Base-by-base conservation (phyloP, 2,329 filamentous ascomycete genomes). In the Phyllosticta capitalensis region DNA sequence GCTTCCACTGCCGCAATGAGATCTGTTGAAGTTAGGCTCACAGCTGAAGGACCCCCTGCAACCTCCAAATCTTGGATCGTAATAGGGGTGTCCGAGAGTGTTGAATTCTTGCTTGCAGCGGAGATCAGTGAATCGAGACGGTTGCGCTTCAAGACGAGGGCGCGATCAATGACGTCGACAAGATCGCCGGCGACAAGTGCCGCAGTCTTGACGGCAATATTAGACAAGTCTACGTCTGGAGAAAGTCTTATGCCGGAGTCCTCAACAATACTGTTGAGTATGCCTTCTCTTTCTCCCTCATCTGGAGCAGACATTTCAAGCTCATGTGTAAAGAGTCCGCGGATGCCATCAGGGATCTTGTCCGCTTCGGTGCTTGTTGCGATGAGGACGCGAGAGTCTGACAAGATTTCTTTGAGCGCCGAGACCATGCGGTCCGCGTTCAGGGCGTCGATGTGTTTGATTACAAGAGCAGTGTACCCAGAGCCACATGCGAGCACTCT, bases 281-380 rank as follows among this genome's bases (percentile, higher is more conserved):
- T 94, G 1, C 88, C 88, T 75, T 96, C 92, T 75, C 94, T 82
- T 73, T 97, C 92, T 24, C 85, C 85, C 71, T 99, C 94, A 66
- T 97, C 92, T 0, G 94, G 94, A 0, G 94, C 94, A 52, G 80
- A 84, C 83, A 99, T 90, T 68, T 97, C 92, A 50, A 99, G 80
- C 72, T 99, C 94, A 67, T 99, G 92, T 0, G 91, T 96, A 71
- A 99, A 97, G 2, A 97, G 79, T 10, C 90, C 90, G 57, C 94
- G 84, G 20, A 97, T 86, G 0, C 89, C 89, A 67, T 96, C 92
- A 0, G 92, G 89, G 1, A 99, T 84, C 72, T 97, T 95, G 69
- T 97, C 94, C 0, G 96, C 85, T 65, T 97, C 92, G 6, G 91
- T 96, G 0, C 92, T 96, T 0, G 94, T 99, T 0, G 94, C 92